Evolutionary conservation across 2,329 filamentous ascomycete species (phyloP), one percentile per base, ranked within the genome.

Genomic region (Alternaria atra): DNA sequence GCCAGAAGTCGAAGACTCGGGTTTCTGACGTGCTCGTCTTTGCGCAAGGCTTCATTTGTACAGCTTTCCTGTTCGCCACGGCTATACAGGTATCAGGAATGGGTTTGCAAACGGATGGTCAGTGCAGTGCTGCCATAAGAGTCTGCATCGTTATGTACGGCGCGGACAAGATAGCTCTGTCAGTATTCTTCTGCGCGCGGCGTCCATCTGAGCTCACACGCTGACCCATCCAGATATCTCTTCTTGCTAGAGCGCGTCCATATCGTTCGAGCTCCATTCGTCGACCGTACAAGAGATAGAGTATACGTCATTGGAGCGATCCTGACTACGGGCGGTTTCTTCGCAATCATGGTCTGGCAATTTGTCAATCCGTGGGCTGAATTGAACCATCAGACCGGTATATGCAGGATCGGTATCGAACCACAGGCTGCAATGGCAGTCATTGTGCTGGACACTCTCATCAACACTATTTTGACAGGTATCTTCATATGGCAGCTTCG

Each of bases 191-290:
- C 9, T 34, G 13, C 8, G 20, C 30, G 4, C 17, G 46, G 20
- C 20, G 46, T 15, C 32, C 12, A 25, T 12, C 20, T 13, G 8
- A 17, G 6, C 12, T 9, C 34, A 52, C 15, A 48, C 25, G 10
- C 43, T 64, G 20, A 64, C 20, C 25, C 12, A 17, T 58, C 4
- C 35, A 68, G 74, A 42, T 78, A 79, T 54, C 58, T 80, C 6
- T 80, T 79, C 58, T 64, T 81, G 4, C 69, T 80, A 17, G 79
- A 81, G 61, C 73, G 79, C 10, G 70, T 74, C 15, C 77, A 80
- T 50, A 69, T 76, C 17, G 68, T 80, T 13, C 68, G 78, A 25
- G 62, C 71, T 9, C 68, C 74, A 4, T 71, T 74, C 47, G 53
- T 71, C 23, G 59, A 68, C 6, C 74, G 78, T 4, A 43, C 58